Evolutionary conservation across 176 grass and related monocot species (phyloP).

Genomic region (Musa troglodytarum): DNA sequence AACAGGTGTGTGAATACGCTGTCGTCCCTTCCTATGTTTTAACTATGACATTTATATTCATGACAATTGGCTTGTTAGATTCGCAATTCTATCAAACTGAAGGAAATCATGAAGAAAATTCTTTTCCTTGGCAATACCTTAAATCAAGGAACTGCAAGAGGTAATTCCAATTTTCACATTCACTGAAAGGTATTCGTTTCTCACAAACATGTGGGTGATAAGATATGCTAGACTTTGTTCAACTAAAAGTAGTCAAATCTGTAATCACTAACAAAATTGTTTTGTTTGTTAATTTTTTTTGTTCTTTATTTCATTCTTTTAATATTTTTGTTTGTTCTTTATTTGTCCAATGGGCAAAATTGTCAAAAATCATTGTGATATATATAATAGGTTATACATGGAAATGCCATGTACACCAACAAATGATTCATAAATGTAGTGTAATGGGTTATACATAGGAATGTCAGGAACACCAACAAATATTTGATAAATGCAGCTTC

Average conservation of each 20-base stretch:
- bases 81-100: conserved; percentile 79
- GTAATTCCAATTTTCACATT: conserved; percentile 25
- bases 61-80: conserved; percentile 42
- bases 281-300: not conserved
- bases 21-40: conserved; percentile 2
- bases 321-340: not conserved
- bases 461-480: too few relatives aligned
- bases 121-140: conserved; percentile 84
- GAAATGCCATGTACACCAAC: not conserved
- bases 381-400: not conserved
- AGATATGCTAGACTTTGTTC: not conserved
- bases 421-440: not conserved
- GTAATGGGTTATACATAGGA: too few relatives aligned
- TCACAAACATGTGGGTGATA: not conserved
- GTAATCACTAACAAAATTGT: not conserved
- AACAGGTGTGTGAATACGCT: conserved; percentile 42
- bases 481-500: too few relatives aligned
- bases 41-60: not conserved
- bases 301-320: not conserved
- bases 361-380: not conserved
- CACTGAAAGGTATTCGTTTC: not conserved
- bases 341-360: too few relatives aligned
- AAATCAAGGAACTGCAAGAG: conserved; percentile 95
- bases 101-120: conserved; percentile 99
- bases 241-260: not conserved